These are phyloP conservation scores for Haberlea rhodopensis DNA, from an alignment of 257 asterid genomes.

Conservation along the genomic window DNA sequence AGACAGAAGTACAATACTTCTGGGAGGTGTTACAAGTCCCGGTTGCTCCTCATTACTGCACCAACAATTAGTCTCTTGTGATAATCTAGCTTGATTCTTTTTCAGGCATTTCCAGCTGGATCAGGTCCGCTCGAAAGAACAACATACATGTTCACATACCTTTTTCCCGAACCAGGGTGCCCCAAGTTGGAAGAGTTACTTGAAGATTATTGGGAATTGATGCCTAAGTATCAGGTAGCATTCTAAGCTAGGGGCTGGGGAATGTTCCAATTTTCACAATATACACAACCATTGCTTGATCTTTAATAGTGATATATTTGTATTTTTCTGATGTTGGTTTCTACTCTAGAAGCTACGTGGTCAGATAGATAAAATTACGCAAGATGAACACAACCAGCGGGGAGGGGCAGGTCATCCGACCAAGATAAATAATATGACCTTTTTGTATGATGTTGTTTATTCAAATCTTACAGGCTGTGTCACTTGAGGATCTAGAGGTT, in stretches of 20 bases:
- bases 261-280: too few species aligned
- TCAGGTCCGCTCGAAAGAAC: constrained; percentile 84
- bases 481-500: constrained; percentile 64
- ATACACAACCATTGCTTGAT: too few species aligned
- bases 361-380: too few species aligned
- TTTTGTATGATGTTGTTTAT: neutral
- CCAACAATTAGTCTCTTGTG: constrained; percentile 1
- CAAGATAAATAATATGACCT: too few species aligned
- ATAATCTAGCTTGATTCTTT: constrained; percentile 15
- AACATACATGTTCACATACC: constrained; percentile 94
- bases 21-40: constrained; percentile 71
- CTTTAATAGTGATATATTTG: neutral
- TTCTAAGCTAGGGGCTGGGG: neutral
- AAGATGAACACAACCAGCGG: too few species aligned
- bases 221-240: constrained; percentile 89
- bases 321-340: neutral
- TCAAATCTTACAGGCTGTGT: constrained; percentile 46
- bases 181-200: constrained; percentile 85
- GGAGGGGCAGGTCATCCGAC: neutral
- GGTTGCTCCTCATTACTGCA: neutral
- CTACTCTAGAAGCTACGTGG: too few species aligned
- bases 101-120: constrained; percentile 97
- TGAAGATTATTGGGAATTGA: constrained; percentile 91
- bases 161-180: constrained; percentile 74
- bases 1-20: constrained; percentile 76